A percentile compares a stretch with the other conserved stretches of the same genome.
phyloP scores from a whole-genome alignment of 345 rosid genomes.

The Salix udensis region DNA sequence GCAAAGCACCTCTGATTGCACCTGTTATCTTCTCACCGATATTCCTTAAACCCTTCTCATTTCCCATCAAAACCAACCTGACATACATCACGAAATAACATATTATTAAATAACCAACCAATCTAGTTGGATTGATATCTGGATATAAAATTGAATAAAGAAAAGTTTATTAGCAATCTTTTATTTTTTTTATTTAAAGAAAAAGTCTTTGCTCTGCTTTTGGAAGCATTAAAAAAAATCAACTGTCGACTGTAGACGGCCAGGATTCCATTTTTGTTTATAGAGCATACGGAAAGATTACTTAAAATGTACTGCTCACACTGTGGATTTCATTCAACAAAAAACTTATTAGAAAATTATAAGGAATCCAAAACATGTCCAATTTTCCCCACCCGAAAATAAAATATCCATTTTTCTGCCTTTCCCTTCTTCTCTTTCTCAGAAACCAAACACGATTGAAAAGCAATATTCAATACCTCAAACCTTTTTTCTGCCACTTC shows the following conservation, averaged over 20 bases:
- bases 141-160: background rate
- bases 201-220: background rate
- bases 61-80: slow-evolving; percentile 86
- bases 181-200: background rate
- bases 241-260: background rate
- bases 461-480: no score
- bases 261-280: background rate
- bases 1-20: slow-evolving; percentile 24
- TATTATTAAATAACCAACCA: background rate
- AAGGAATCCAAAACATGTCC: no score
- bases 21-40: slow-evolving; percentile 40
- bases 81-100: background rate
- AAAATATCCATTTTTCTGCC: no score
- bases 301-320: background rate
- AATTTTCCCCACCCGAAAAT: no score
- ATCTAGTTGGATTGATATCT: no score
- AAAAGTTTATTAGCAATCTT: background rate
- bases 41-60: slow-evolving; percentile 45
- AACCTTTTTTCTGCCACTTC: no score
- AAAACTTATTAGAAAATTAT: no score
- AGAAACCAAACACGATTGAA: slow-evolving; percentile 5
- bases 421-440: background rate
- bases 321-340: background rate
- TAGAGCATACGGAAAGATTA: background rate
- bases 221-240: background rate